Evolutionary conservation across 163 green algal genomes (phyloP), one percentile per base, ranked within the genome.

Genomic region (Chlamydomonas reinhardtii): DNA sequence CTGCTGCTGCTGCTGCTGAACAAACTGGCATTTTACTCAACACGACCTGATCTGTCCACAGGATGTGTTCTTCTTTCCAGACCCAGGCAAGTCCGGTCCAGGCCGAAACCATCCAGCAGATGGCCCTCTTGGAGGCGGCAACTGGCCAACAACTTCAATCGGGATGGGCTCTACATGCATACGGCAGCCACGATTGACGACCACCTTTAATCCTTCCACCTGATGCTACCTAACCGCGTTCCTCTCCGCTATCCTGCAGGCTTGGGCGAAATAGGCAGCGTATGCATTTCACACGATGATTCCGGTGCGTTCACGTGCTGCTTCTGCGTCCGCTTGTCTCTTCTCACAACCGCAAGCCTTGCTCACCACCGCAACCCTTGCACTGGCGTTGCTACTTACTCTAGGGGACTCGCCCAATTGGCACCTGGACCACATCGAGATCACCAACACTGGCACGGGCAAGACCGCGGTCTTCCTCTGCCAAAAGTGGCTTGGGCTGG

Each of bases 361-460:
- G n/a, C n/a, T n/a, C n/a, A n/a, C n/a, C n/a, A n/a, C n/a, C n/a
- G n/a, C n/a, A n/a, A n/a, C n/a, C n/a, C n/a, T n/a, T n/a, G n/a
- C n/a, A n/a, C n/a, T n/a, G n/a, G n/a, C n/a, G n/a, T n/a, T 48
- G 39, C 39, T 48, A 48, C 39, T 48, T 48, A 56, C 14, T 2
- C 17, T 75, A 89, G 84, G 84, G 16, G 59, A 89, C 35, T 85
- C 75, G 20, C 84, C 84, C 54, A 89, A 89, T 69, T 89, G 84
- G 84, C 84, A 85, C 35, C 68, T 89, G 19, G 69, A 84, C 32
- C 84, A 66, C 22, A 9, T 89, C 17, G 84, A 89, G 68, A 31
- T 89, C 37, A 64, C 71, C 6, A 31, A 85, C 76, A 84, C 76
- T 19, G 84, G 39, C 54, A 74, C 52, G 5, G 74, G 68, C 25